These are phyloP conservation scores for Starmerella kuoi DNA, from an alignment of 805 yeast species.

Conservation along the genomic window DNA sequence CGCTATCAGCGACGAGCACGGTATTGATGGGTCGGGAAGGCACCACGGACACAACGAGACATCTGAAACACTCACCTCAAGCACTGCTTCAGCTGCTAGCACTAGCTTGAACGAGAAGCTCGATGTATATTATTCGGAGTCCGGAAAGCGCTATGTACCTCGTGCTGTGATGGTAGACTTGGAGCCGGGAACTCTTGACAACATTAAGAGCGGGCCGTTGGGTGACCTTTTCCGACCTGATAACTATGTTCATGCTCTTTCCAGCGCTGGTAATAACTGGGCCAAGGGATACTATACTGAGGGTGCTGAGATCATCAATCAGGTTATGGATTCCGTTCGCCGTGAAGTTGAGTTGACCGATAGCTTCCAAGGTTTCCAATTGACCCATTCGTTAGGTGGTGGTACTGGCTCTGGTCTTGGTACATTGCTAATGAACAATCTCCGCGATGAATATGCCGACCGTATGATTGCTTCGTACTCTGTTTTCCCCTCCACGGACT, in stretches of 20 bases:
- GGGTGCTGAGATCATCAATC: constrained; percentile 87
- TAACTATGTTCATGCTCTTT: constrained; percentile 76
- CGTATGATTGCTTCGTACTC: constrained; percentile 94
- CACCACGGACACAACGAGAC: constrained; percentile 20
- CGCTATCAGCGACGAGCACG: constrained; percentile 33
- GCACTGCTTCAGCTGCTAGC: constrained; percentile 6
- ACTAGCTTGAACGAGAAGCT: constrained; percentile 37
- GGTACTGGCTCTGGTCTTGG: constrained; percentile 98
- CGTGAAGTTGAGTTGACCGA: constrained; percentile 92
- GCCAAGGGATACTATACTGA: constrained; percentile 95
- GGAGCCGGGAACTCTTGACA: constrained; percentile 89
- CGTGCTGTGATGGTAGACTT: constrained; percentile 85
- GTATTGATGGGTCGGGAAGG: constrained; percentile 30
- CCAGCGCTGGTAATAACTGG: constrained; percentile 94
- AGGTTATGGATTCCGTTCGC: constrained; percentile 78
- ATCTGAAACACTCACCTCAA: background rate
- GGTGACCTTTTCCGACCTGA: constrained; percentile 89
- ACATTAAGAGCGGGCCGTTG: constrained; percentile 64
- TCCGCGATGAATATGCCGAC: constrained; percentile 87
- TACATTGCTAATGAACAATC: constrained; percentile 69
- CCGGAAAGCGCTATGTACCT: constrained; percentile 71
- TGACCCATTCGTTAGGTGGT: constrained; percentile 71
- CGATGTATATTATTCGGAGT: constrained; percentile 80
- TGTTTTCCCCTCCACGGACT: constrained; percentile 82
- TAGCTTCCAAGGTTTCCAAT: constrained; percentile 89